These are phyloP conservation scores for Asterochloris erici DNA, from an alignment of 139 green algal genomes.

Conservation along the genomic window DNA sequence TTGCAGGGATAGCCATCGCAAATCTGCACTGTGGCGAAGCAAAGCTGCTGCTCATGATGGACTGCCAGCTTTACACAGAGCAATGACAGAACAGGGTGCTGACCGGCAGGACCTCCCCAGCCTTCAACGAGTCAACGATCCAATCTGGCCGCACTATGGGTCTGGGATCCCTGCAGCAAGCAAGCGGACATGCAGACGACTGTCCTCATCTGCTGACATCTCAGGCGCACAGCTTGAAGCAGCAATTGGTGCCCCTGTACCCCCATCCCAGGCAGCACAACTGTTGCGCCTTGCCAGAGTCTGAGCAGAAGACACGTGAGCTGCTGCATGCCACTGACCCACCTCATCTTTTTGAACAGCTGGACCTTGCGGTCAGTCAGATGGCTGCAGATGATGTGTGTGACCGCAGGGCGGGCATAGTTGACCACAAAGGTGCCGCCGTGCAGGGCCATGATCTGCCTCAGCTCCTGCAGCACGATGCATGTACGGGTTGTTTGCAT, in stretches of 20 bases:
- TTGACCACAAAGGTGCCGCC: constrained; percentile 90
- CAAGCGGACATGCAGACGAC: not conserved
- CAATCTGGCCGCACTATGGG: constrained; percentile 77
- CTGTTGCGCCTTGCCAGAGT: too few relatives aligned
- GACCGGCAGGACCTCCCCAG: constrained; percentile 59
- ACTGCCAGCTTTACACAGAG: too few relatives aligned
- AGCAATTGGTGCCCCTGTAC: not conserved
- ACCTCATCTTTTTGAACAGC: constrained; percentile 36
- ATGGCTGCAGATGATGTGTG: constrained; percentile 90
- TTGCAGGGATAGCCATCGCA: not conserved
- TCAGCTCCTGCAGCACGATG: constrained; percentile 68
- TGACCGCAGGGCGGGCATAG: constrained; percentile 60
- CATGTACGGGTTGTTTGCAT: not conserved
- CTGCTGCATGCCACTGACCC: not conserved
- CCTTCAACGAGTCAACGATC: constrained; percentile 66
- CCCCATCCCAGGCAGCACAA: not conserved
- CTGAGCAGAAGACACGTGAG: not conserved
- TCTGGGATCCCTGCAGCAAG: constrained; percentile 45
- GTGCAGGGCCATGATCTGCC: constrained; percentile 87
- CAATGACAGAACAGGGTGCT: not conserved
- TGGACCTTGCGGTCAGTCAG: constrained; percentile 89
- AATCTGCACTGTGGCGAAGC: not conserved
- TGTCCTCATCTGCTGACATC: too few relatives aligned
- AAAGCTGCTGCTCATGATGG: not conserved
- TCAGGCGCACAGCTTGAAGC: not conserved